Conservation (phyloP, 495 filamentous ascomycete genomes). For the Cudoniella acicularis region DNA sequence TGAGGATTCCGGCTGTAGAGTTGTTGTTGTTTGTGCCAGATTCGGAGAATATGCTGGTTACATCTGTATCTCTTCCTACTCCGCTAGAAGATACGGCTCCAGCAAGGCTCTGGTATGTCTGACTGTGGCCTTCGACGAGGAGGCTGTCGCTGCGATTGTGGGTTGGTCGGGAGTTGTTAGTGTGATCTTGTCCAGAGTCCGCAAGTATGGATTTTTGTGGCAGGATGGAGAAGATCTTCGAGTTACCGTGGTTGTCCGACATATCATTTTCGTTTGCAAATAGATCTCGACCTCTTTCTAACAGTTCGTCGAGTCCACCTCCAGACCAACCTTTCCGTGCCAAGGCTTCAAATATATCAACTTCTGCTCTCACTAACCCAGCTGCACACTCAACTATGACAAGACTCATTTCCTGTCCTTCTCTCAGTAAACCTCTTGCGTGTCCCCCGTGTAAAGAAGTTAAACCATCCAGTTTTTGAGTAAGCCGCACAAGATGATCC, state of each 20-base stretch:
- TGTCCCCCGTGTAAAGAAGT: constrained; percentile 55
- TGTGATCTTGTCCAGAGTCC: background rate
- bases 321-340: constrained; percentile 63
- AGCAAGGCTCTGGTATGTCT: constrained; percentile 49
- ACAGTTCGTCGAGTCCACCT: constrained; percentile 57
- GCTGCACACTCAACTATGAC: constrained; percentile 58
- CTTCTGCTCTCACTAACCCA: constrained; percentile 57
- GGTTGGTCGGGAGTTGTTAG: background rate
- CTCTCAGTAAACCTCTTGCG: constrained; percentile 47
- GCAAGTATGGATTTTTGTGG: constrained; percentile 49
- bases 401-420: constrained; percentile 54
- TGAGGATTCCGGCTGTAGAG: constrained; percentile 31
- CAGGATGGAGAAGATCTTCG: constrained; percentile 55
- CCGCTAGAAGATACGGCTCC: constrained; percentile 31
- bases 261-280: constrained; percentile 49
- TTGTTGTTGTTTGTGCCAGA: constrained; percentile 14
- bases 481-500: constrained; percentile 54
- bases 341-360: constrained; percentile 62
- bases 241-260: constrained; percentile 29
- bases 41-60: constrained; percentile 46
- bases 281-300: constrained; percentile 57
- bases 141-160: constrained; percentile 43
- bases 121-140: constrained; percentile 33
- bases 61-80: constrained; percentile 28
- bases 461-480: constrained; percentile 56